Conservation (phyloP, 345 rosid genomes). For the Syzygium aromaticum region DNA sequence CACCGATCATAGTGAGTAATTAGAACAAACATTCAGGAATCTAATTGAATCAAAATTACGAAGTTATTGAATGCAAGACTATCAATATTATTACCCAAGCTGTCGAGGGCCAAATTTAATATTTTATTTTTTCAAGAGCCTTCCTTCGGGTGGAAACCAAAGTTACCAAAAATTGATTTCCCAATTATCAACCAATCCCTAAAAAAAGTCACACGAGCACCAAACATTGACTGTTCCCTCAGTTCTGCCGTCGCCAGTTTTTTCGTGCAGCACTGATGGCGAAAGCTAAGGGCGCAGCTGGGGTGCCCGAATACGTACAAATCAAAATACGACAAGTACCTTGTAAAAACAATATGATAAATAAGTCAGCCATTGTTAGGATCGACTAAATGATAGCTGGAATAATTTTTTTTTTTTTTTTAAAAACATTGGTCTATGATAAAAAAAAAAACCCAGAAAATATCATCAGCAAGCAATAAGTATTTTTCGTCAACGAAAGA, state of each 20-base stretch:
- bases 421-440: neutral
- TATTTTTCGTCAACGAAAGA: neutral
- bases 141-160: neutral
- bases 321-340: neutral
- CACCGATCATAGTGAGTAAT: fast-evolving
- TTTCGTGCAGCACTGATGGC: neutral
- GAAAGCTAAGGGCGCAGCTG: neutral
- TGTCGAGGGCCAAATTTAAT: too few species aligned
- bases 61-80: neutral
- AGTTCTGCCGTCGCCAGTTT: neutral
- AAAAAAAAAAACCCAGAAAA: neutral
- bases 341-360: neutral
- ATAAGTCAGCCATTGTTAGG: neutral
- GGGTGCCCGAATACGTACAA: neutral
- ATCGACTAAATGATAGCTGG: neutral
- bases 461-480: neutral
- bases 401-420: too few species aligned
- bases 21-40: fast-evolving
- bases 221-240: neutral
- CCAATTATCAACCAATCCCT: neutral
- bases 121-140: neutral
- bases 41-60: fast-evolving
- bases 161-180: neutral
- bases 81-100: neutral
- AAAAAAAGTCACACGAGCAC: neutral